Percentiles rank a stretch among this genome's conserved stretches.
Evolutionary conservation across 768 basidiomycete genomes (phyloP).

Genomic region (Lactarius pseudohatsudake): DNA sequence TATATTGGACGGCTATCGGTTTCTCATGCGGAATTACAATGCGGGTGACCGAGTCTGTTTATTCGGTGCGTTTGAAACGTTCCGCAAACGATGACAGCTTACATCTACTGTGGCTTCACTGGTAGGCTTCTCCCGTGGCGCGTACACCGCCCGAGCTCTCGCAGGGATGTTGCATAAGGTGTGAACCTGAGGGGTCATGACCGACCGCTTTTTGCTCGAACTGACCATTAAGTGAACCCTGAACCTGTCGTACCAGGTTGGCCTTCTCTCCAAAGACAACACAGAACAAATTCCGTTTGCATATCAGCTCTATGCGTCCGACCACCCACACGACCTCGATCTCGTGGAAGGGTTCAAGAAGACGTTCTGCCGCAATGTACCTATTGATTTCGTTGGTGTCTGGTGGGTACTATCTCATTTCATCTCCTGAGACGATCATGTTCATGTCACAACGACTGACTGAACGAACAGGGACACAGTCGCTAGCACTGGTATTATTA

Average conservation of each 20-base stretch:
- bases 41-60: conserved; percentile 70
- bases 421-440: too few species aligned
- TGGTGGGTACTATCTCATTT: conserved; percentile 49
- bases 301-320: conserved; percentile 65
- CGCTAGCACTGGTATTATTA: conserved; percentile 67
- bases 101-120: conserved; percentile 10
- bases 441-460: too few species aligned
- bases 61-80: conserved; percentile 49
- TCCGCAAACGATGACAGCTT: neutral
- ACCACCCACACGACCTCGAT: conserved; percentile 39
- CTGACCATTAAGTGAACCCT: neutral
- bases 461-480: conserved; percentile 66
- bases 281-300: conserved; percentile 70
- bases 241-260: conserved; percentile 47
- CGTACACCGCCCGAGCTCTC: conserved; percentile 66
- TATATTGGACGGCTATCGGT: conserved; percentile 72
- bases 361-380: conserved; percentile 65
- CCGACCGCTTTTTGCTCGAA: neutral
- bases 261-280: conserved; percentile 68
- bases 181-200: neutral
- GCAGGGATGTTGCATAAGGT: conserved; percentile 71
- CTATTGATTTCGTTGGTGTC: conserved; percentile 77
- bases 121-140: conserved; percentile 74
- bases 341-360: conserved; percentile 68
- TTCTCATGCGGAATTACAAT: conserved; percentile 74